Base-by-base conservation (phyloP, 176 grass and related monocot species). In the Chrysopogon serrulatus region DNA sequence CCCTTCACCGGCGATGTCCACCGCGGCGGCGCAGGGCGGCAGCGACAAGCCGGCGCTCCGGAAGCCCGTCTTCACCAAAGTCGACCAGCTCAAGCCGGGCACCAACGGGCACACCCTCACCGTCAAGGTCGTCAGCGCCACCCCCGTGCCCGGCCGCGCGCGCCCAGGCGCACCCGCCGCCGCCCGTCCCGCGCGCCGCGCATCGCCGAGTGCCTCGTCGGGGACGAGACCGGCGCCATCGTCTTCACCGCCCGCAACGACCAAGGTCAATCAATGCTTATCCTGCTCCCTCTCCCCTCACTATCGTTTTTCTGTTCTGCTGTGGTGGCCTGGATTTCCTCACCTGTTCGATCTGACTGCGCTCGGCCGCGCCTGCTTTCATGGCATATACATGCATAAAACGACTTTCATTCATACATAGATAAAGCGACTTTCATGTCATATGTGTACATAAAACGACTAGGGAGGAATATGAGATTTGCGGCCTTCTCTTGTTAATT, bases 161-260 rank as follows among this genome's bases (percentile, higher is more conserved):
- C 76, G 74, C 53, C 79, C 88, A 0, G 84, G 79, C 10, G 91
- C 84, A 15, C 48, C 84, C 49, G 40, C 85, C 2, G 34, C 79
- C 36, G 64, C 86, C 76, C 19, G 26, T 83, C 89, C 71, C 87
- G 94, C 23, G 70, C 74, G 3, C 91, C 87, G 21, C 92, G 92
- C 43, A 94, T 94, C 83, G 90, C 92, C 10, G 94, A 97, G 85
- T 97, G 94, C 85, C 51, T 97, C 77, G 85, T 97, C 60, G 94
- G 94, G 28, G 94, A 97, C 63, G 94, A 97, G 53, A 97, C 92
- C 40, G 94, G 90, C 10, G 76, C 79, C 71, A 87, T 94, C 84
- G 86, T 97, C 43, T 97, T 97, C 86, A 94, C 94, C 42, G 94
- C 94, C 36, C 86, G 94, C 68, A 97, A 97, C 49, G 94, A 97